Evolutionary conservation across 441 rosid species (phyloP).

Genomic region (Aquilaria agallochum): DNA sequence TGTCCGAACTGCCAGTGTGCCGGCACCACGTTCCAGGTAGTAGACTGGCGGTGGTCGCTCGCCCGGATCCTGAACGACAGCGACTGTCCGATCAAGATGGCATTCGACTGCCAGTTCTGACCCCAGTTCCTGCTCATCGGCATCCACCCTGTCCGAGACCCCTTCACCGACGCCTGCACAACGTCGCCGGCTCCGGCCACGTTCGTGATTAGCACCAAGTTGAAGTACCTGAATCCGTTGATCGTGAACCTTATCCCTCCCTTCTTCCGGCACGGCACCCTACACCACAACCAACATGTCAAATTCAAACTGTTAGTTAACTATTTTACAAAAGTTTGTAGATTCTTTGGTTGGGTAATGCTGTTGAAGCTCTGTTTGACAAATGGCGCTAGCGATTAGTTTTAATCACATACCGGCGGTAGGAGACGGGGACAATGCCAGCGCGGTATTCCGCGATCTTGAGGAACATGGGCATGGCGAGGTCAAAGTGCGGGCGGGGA

Average conservation of each 20-base stretch:
- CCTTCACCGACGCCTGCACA: slow-evolving; percentile 58
- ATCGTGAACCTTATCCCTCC: slow-evolving; percentile 73
- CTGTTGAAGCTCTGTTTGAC: no score
- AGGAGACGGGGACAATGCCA: slow-evolving; percentile 82
- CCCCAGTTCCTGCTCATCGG: slow-evolving; percentile 79
- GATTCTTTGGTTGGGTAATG: no score
- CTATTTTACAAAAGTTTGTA: no score
- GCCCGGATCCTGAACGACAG: slow-evolving; percentile 56
- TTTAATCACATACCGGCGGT: slow-evolving; percentile 47
- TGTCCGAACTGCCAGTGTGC: slow-evolving; percentile 70
- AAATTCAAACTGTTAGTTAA: no score
- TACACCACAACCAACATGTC: slow-evolving; percentile 8
- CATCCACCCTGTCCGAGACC: slow-evolving; percentile 58
- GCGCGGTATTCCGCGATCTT: slow-evolving; percentile 81
- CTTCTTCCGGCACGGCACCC: slow-evolving; percentile 65
- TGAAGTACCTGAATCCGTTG: slow-evolving; percentile 76
- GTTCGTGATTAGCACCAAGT: slow-evolving; percentile 62
- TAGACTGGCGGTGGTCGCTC: slow-evolving; percentile 63
- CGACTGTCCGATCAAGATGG: slow-evolving; percentile 47
- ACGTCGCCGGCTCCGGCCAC: slow-evolving; percentile 73
- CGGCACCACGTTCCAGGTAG: slow-evolving; percentile 65
- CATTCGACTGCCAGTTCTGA: slow-evolving; percentile 44
- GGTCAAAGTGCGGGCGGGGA: slow-evolving; percentile 83
- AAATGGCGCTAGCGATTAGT: no score
- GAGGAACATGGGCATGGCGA: slow-evolving; percentile 91